A percentile compares a stretch with the other conserved stretches of the same genome.
These are phyloP conservation scores for Protomyces inundatus DNA, from an alignment of 1,139 yeast species.

Conservation along the genomic window DNA sequence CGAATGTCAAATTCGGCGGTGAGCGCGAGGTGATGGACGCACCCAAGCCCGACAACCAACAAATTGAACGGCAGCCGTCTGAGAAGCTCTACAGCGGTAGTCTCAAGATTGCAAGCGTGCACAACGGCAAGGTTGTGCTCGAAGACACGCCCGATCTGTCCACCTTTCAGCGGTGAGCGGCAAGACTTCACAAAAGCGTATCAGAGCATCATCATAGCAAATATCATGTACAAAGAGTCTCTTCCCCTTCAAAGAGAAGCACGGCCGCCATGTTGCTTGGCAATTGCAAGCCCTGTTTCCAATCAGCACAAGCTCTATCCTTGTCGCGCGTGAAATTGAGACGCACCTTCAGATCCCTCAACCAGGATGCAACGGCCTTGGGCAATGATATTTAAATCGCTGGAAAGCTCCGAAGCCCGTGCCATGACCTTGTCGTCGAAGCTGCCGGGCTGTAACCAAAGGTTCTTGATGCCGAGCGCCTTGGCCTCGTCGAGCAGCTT, in stretches of 20 bases:
- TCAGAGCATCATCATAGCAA: no score
- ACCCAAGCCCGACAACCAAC: conserved; percentile 22
- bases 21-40: conserved; percentile 19
- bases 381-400: conserved; percentile 44
- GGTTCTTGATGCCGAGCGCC: conserved; percentile 46
- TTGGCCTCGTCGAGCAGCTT: conserved; percentile 46
- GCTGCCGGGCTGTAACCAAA: conserved; percentile 79
- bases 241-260: not conserved
- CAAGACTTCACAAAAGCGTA: no score
- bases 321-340: not conserved
- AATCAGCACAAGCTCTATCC: not conserved
- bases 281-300: conserved; percentile 33
- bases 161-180: not conserved
- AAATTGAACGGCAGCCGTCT: not conserved
- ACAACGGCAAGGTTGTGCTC: conserved; percentile 32
- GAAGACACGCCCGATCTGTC: conserved; percentile 23
- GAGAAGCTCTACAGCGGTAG: conserved; percentile 25
- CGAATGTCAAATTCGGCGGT: conserved; percentile 8
- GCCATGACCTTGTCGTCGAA: conserved; percentile 54
- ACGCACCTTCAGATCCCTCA: conserved; percentile 53
- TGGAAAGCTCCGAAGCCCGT: conserved; percentile 39
- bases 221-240: not conserved
- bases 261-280: conserved; percentile 20
- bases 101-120: conserved; percentile 33
- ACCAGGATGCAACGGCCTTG: conserved; percentile 68